Base-by-base conservation (phyloP, 2,329 filamentous ascomycete genomes). In the Akanthomyces muscarius region DNA sequence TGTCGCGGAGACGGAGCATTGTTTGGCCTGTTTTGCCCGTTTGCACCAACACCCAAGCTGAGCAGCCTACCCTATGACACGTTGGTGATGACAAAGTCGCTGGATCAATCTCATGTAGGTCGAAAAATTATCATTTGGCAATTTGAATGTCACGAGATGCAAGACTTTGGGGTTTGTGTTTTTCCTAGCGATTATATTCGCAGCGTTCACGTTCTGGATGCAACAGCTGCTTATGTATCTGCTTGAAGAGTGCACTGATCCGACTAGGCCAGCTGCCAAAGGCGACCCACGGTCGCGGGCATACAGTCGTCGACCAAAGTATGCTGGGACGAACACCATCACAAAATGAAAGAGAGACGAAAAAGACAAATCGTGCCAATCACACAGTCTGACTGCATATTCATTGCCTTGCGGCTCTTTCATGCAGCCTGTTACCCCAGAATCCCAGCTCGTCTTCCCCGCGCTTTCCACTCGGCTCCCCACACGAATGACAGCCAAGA, bases 391-490 rank as follows among this genome's bases (percentile, higher is more conserved):
- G 44, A 10, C 23, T 25, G 42, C 7, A 36, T n/a, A 38, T 28
- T 48, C 13, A 5, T 36, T 36, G 5, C 21, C 30, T 50, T 50
- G 55, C 33, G 30, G 55, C 45, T 50, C 45, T 50, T 38, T 50
- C 36, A 13, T 48, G 13, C 42, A 41, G 3, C 7, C 55, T 18
- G 5, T 36, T 50, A 59, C 56, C 56, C 56, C 56, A 59, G 56
- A 59, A 18, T 38, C 16, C 44, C 55, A 58, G 55, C 55, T 58
- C 42, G 55, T 25, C 36, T 56, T 59, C 56, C 56, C 56, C 56
- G 33, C 56, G 56, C 45, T 41, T 48, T 41, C 33, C 44, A 48
- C 44, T 21, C 30, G 2, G 38, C 4, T 6, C 55, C 30, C 56
- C 56, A 59, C 56, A 59, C 33, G 7, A 11, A 58, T 30, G 30